phyloP scores from a whole-genome alignment of 768 basidiomycete species.

The Gymnopilus dilepis region DNA sequence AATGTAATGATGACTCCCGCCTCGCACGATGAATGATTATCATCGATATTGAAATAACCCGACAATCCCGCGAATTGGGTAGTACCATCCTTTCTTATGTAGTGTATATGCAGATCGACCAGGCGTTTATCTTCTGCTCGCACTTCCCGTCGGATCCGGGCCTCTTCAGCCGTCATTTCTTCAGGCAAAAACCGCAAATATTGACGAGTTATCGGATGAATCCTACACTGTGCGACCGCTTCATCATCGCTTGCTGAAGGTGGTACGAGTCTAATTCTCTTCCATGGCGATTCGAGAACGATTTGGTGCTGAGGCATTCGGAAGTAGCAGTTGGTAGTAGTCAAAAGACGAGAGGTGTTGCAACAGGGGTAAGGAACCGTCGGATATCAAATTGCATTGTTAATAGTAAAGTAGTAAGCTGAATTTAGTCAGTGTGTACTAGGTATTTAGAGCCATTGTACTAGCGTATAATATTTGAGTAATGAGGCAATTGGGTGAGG shows the following conservation, averaged over 20 bases:
- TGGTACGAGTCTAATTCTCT: conserved; percentile 39
- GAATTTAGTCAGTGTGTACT: neutral
- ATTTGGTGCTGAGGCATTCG: conserved; percentile 36
- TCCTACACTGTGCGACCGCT: conserved; percentile 38
- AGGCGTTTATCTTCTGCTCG: conserved; percentile 38
- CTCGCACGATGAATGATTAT: conserved; percentile 41
- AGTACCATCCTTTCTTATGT: conserved; percentile 30
- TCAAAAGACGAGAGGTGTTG: no score
- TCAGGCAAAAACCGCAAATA: conserved; percentile 46
- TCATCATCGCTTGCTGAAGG: conserved; percentile 42
- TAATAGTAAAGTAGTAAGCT: no score
- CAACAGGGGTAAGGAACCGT: no score
- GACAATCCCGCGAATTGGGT: conserved; percentile 41
- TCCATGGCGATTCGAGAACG: conserved; percentile 37
- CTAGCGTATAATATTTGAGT: no score
- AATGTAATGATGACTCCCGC: conserved; percentile 46
- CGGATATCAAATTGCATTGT: no score
- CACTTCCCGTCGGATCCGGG: conserved; percentile 37
- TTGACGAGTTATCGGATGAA: conserved; percentile 42
- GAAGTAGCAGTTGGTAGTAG: no score
- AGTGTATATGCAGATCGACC: conserved; percentile 44
- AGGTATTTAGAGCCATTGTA: no score
- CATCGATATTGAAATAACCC: conserved; percentile 45
- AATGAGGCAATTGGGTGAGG: no score
- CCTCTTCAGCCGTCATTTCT: conserved; percentile 40